These are phyloP conservation scores for Henckelia pumila DNA, from an alignment of 257 asterid species.

Conservation along the genomic window DNA sequence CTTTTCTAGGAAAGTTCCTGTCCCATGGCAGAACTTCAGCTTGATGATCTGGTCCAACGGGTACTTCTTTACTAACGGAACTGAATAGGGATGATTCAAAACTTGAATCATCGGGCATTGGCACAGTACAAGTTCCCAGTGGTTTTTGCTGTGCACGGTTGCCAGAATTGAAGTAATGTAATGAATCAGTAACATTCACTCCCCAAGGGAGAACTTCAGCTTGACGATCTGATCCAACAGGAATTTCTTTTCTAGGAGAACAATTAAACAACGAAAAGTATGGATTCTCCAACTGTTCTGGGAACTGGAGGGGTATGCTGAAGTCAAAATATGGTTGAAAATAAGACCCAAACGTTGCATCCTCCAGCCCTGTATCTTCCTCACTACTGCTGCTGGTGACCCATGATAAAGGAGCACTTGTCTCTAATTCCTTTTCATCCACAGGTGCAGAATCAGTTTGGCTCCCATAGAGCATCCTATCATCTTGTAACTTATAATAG, in stretches of 20 bases:
- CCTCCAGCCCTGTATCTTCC: slow-evolving; percentile 41
- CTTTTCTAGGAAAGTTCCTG: slow-evolving; percentile 21
- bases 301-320: slow-evolving; percentile 35
- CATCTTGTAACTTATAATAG: slow-evolving; percentile 12
- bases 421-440: slow-evolving; percentile 30
- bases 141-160: neutral
- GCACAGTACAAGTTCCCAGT: neutral
- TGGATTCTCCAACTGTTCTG: slow-evolving; percentile 36
- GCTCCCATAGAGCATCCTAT: slow-evolving; percentile 29
- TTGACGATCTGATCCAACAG: slow-evolving; percentile 56
- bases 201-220: slow-evolving; percentile 44
- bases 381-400: slow-evolving; percentile 43
- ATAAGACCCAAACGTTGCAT: slow-evolving; percentile 27
- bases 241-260: slow-evolving; percentile 54
- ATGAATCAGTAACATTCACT: neutral
- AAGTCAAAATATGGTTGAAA: slow-evolving; percentile 38
- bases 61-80: slow-evolving; percentile 53
- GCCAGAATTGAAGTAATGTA: neutral
- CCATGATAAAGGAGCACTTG: slow-evolving; percentile 44
- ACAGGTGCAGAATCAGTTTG: slow-evolving; percentile 22
- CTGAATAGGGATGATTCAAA: slow-evolving; percentile 22
- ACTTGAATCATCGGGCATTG: neutral
- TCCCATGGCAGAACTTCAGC: slow-evolving; percentile 61
- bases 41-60: slow-evolving; percentile 66
- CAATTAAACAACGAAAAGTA: slow-evolving; percentile 34